Base-by-base conservation (phyloP, 78 protist species). In the Dictyostelium discoideum region DNA sequence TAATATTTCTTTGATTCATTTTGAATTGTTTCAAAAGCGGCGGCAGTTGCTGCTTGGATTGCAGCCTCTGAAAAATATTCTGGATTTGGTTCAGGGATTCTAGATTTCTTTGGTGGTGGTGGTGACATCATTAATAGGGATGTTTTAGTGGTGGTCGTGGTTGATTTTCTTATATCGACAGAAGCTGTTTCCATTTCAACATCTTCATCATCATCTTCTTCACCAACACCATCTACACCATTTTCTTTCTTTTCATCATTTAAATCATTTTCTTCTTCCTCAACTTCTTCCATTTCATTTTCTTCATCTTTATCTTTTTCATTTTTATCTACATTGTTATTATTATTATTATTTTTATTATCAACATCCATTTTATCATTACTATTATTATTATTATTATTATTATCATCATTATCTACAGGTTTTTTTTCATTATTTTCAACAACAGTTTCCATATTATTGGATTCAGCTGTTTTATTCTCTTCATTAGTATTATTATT, bases 31-130 rank as follows among this genome's bases (percentile, higher is more conserved):
- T 72, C 73, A 1, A 92, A 48, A 7, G 96, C 96, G 9, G 90
- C 92, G 73, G 69, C 76, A 5, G 92, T 63, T n/a, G 96, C 92
- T 0, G 86, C 85, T 48, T 77, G 96, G 18, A 85, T 85, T 2
- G 40, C 73, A 22, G 96, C 42, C 29, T 80, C 92, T 14, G 85
- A 84, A 40, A 92, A 46, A 60, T 60, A 29, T 73, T 85, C 83
- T 37, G 50, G 54, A 72, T 73, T 77, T 72, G 54, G 42, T 13
- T 16, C 54, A 24, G 82, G 40, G n/a, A 32, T 42, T 39, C 93
- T 48, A 4, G 40, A 37, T n/a, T 46, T 26, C 85, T 83, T 57
- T 32, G 63, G 48, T 37, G 74, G 77, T 16, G 42, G 50, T 32
- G 81, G 79, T 10, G 89, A 32, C 50, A 84, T 85, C n/a, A n/a